These are phyloP conservation scores for Heliophila coronopifolia DNA, from an alignment of 441 rosid species.

Conservation along the genomic window DNA sequence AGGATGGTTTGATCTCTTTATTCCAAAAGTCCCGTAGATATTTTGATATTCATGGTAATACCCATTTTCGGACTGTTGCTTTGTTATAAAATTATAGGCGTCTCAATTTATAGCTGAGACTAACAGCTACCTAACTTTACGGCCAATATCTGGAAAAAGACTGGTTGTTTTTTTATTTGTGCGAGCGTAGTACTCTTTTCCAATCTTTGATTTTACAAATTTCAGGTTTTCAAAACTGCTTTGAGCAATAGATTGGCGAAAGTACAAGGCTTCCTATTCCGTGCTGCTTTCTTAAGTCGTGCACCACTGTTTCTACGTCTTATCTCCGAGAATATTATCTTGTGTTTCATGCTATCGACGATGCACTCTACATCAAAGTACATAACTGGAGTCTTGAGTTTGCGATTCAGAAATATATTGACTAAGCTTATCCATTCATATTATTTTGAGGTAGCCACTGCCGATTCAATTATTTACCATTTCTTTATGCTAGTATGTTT, in stretches of 20 bases:
- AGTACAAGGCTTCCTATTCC: constrained; percentile 96
- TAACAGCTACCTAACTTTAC: not conserved
- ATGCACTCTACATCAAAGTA: constrained; percentile 83
- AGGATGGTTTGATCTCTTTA: not conserved
- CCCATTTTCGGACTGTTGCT: not conserved
- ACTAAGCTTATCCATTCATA: constrained; percentile 80
- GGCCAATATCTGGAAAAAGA: not conserved
- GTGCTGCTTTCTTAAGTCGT: constrained; percentile 93
- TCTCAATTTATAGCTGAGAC: not conserved
- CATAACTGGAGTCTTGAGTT: constrained; percentile 81
- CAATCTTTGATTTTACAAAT: constrained; percentile 9
- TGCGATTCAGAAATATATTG: constrained; percentile 85
- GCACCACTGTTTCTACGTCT: constrained; percentile 76
- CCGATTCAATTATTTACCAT: constrained; percentile 1
- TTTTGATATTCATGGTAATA: not conserved
- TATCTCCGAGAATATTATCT: constrained; percentile 82
- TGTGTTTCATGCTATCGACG: constrained; percentile 85
- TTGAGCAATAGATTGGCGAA: constrained; percentile 95
- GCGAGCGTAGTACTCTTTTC: constrained; percentile 1
- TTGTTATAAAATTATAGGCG: not conserved
- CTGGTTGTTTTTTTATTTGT: not conserved
- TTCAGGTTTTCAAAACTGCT: constrained; percentile 83
- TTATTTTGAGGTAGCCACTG: constrained; percentile 73
- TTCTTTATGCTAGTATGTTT: constrained; percentile 13
- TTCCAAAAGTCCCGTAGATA: constrained; percentile 13